phyloP scores from a whole-genome alignment of 495 filamentous ascomycete species.

The Choiromyces venosus region DNA sequence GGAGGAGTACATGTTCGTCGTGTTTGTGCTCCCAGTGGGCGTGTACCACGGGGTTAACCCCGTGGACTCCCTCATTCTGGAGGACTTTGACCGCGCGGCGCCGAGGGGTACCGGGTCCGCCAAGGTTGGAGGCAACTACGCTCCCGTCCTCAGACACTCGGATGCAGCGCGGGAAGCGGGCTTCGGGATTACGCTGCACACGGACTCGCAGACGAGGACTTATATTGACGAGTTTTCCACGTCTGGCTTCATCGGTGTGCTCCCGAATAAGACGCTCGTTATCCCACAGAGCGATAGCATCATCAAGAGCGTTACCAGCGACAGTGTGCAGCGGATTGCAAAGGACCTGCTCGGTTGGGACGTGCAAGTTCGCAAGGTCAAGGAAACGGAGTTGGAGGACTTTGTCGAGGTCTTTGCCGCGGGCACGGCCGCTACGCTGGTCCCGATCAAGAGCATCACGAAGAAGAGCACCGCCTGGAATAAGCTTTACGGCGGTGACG shows the following conservation, averaged over 20 bases:
- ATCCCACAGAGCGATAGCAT: conserved; percentile 74
- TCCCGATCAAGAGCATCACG: conserved; percentile 84
- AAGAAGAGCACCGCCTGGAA: conserved; percentile 54
- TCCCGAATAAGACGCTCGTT: conserved; percentile 57
- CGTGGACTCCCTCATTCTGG: conserved; percentile 71
- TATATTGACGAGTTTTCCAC: conserved; percentile 90
- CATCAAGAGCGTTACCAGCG: conserved; percentile 75
- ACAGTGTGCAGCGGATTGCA: conserved; percentile 64
- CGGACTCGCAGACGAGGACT: conserved; percentile 71
- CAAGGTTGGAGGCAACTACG: conserved; percentile 75
- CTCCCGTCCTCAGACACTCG: conserved; percentile 73
- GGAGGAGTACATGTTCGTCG: conserved; percentile 80
- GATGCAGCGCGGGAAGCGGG: conserved; percentile 66
- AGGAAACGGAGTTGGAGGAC: conserved; percentile 66
- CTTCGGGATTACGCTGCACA: conserved; percentile 79
- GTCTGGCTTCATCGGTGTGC: conserved; percentile 72
- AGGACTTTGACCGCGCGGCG: conserved; percentile 69
- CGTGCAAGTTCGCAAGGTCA: conserved; percentile 63
- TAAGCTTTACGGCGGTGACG: conserved; percentile 59
- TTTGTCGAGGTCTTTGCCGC: conserved; percentile 88
- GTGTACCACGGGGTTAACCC: conserved; percentile 84
- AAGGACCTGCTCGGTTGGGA: conserved; percentile 57
- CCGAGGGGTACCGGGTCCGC: conserved; percentile 68
- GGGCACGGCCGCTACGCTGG: conserved; percentile 85
- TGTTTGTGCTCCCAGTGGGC: conserved; percentile 78